These are phyloP conservation scores for Scenedesmus sp. DNA, from an alignment of 163 green algal genomes.

Conservation along the genomic window DNA sequence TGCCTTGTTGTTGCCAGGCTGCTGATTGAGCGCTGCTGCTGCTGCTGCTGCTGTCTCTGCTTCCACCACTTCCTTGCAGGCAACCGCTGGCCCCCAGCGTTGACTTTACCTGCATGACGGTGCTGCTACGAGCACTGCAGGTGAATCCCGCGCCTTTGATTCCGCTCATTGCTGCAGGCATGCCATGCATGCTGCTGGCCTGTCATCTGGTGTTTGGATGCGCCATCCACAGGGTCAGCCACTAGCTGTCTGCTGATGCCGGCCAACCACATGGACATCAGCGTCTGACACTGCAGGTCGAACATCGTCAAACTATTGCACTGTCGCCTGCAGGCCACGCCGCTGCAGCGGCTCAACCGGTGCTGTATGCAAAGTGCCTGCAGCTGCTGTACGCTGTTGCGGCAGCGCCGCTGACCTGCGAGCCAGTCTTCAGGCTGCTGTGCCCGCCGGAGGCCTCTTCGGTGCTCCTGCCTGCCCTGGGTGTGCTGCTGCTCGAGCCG, in stretches of 20 bases:
- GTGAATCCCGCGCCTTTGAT: background rate
- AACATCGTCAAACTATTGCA: too few relatives aligned
- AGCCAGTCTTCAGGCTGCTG: slow-evolving; percentile 43
- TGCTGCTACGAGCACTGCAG: slow-evolving; percentile 64
- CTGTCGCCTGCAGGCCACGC: background rate
- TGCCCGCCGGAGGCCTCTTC: background rate
- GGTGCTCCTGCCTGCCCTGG: slow-evolving; percentile 41
- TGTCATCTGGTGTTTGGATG: too few relatives aligned
- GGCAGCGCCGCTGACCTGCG: slow-evolving; percentile 49
- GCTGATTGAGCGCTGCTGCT: background rate
- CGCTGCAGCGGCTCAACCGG: slow-evolving; percentile 59
- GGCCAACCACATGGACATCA: too few relatives aligned
- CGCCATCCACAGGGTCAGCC: too few relatives aligned
- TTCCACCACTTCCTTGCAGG: background rate
- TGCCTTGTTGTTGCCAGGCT: too few relatives aligned
- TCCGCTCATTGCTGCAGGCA: background rate
- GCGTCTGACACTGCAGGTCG: too few relatives aligned
- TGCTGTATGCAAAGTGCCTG: slow-evolving; percentile 57
- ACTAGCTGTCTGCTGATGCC: too few relatives aligned
- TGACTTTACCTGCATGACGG: slow-evolving; percentile 71
- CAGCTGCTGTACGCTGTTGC: slow-evolving; percentile 60
- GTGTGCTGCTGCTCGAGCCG: slow-evolving; percentile 26
- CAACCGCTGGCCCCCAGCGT: slow-evolving; percentile 59
- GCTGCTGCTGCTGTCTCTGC: background rate
- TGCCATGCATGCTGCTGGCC: background rate